Conservation (phyloP, 2,329 filamentous ascomycete species). For the Scytalidium sp. region DNA sequence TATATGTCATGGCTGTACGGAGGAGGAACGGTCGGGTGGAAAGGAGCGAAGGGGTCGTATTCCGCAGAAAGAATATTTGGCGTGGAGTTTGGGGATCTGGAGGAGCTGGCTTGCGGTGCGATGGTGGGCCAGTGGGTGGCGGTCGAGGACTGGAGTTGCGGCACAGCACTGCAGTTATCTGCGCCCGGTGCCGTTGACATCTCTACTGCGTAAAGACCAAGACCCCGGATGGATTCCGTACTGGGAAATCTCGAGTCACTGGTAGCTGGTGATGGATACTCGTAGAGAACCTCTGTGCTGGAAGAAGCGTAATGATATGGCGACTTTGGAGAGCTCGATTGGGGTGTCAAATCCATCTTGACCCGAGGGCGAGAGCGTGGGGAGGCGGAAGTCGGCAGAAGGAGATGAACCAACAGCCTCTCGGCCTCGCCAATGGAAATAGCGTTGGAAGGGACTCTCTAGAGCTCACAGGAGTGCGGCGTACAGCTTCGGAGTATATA, state of each 20-base stretch:
- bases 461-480: neutral
- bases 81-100: constrained; percentile 23
- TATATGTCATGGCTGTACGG: constrained; percentile 48
- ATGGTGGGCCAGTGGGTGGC: constrained; percentile 22
- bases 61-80: constrained; percentile 46
- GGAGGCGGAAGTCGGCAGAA: neutral
- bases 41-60: constrained; percentile 49
- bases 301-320: constrained; percentile 22
- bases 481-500: neutral
- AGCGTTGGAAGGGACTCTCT: neutral
- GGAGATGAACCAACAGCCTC: neutral
- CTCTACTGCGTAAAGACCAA: constrained; percentile 26
- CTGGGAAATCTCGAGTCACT: constrained; percentile 26
- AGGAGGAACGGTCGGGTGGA: constrained; percentile 37
- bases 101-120: constrained; percentile 19
- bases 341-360: constrained; percentile 29
- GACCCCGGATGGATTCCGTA: constrained; percentile 23
- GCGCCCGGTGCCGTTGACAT: constrained; percentile 22
- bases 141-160: constrained; percentile 16
- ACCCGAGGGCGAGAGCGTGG: neutral
- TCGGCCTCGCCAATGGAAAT: neutral
- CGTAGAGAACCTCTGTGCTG: constrained; percentile 26
- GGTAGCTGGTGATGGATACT: constrained; percentile 29
- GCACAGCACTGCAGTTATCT: constrained; percentile 14
- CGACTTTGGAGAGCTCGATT: constrained; percentile 27